Evolutionary conservation across 345 rosid genomes (phyloP), one percentile per base, ranked within the genome.

Genomic region (Euclidium syriacum): DNA sequence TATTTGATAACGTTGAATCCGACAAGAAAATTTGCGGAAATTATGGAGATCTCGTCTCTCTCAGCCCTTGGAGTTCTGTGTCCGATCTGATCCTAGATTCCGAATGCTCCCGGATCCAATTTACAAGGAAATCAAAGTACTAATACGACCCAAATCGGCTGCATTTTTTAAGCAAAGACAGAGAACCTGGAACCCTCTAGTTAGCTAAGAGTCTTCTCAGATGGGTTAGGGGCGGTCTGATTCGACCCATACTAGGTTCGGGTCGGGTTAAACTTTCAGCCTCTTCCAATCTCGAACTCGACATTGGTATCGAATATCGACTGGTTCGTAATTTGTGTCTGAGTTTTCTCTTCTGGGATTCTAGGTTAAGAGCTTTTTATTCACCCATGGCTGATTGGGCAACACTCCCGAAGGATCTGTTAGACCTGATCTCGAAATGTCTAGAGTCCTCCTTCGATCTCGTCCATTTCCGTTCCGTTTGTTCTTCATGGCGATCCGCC

Each of bases 401-500:
- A 24, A 68, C 63, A 23, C 77, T 90, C 6, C 96, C 96, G 2
- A 70, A 64, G 58, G 99, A 94, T 36, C 92, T 94, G 54, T 47
- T 90, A 5, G 73, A 72, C 50, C 72, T 63, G 15, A 84, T 87
- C 59, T 68, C 86, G 27, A 76, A 76, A 23, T 66, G 60, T 73
- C 71, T 90, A 1, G 81, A 71, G 27, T 72, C 81, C 16, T 68
- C 85, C 52, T 71, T 73, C 49, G 97, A 94, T 52, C 61, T 85
- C 69, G 43, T 63, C 11, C 91, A 87, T 1, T 79, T 83, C 76
- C 99, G 99, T 24, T 79, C 96, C 62, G 83, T 87, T 11, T 94
- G 99, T 59, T 71, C 79, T 32, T 65, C 85, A 35, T 94, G 99
- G 99, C 83, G 96, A 14, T 83, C 80, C 65, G 71, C 95, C 23